These are phyloP conservation scores for Hortiboletus flavorubellus DNA, from an alignment of 768 basidiomycete genomes.

Conservation along the genomic window DNA sequence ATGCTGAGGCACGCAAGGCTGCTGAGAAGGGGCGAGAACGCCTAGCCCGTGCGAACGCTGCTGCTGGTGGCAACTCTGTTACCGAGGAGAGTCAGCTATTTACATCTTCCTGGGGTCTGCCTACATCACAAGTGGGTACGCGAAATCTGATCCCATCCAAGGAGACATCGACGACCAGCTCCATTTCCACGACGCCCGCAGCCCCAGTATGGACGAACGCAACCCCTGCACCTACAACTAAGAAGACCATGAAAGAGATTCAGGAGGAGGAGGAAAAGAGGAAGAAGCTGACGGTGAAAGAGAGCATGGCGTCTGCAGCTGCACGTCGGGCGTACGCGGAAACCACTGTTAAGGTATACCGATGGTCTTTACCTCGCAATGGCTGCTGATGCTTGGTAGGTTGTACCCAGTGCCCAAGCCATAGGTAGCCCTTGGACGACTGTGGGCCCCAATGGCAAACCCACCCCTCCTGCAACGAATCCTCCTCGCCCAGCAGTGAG, in stretches of 20 bases:
- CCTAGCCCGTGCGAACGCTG: slow-evolving; percentile 43
- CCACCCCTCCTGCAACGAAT: slow-evolving; percentile 25
- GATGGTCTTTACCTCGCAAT: background rate
- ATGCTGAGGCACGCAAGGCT: slow-evolving; percentile 70
- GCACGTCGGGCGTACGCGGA: slow-evolving; percentile 78
- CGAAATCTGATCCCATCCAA: slow-evolving; percentile 41
- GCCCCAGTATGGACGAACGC: slow-evolving; percentile 73
- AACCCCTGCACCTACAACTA: slow-evolving; percentile 50
- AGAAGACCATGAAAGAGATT: slow-evolving; percentile 98
- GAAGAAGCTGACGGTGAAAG: slow-evolving; percentile 64
- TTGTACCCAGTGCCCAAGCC: slow-evolving; percentile 26
- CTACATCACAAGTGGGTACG: slow-evolving; percentile 74
- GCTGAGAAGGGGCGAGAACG: slow-evolving; percentile 72
- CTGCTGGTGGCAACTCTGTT: slow-evolving; percentile 34
- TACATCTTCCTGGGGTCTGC: slow-evolving; percentile 79
- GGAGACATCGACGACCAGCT: slow-evolving; percentile 33
- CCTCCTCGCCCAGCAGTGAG: slow-evolving; percentile 36
- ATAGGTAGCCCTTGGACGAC: slow-evolving; percentile 78
- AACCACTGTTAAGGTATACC: slow-evolving; percentile 64
- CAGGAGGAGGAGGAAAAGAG: slow-evolving; percentile 94
- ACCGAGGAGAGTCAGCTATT: slow-evolving; percentile 59
- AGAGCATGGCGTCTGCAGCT: slow-evolving; percentile 53
- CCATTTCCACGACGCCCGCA: slow-evolving; percentile 31
- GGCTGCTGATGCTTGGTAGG: slow-evolving; percentile 24
- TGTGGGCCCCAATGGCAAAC: slow-evolving; percentile 77